phyloP scores from a whole-genome alignment of 2,329 filamentous ascomycete species.

The Boeremia lycopersici region DNA sequence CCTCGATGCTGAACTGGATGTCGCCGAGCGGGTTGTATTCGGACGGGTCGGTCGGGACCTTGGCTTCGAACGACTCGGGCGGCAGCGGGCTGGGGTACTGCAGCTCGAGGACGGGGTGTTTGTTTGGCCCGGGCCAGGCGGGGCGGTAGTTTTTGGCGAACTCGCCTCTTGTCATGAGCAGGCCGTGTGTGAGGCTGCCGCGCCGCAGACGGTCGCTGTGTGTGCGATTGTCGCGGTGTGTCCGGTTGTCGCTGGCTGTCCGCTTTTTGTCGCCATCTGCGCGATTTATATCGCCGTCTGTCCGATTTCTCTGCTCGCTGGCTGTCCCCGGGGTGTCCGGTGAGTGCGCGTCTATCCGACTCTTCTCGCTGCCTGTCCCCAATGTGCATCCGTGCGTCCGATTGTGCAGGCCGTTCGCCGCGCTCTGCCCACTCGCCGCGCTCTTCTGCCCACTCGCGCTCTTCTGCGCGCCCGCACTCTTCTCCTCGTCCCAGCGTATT shows the following conservation, averaged over 20 bases:
- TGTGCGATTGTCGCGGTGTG: conserved; percentile 3
- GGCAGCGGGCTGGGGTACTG: conserved; percentile 81
- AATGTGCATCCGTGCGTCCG: too few species aligned
- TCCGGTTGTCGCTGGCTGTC: conserved; percentile 13
- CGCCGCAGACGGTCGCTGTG: conserved; percentile 7
- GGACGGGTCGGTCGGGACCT: conserved; percentile 32
- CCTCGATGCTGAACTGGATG: conserved; percentile 68
- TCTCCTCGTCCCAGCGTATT: conserved; percentile 24
- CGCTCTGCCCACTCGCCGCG: too few species aligned
- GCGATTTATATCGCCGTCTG: too few species aligned
- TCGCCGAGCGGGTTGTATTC: conserved; percentile 69
- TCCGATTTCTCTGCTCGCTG: too few species aligned
- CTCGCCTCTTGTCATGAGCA: conserved; percentile 49
- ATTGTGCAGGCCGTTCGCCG: too few species aligned
- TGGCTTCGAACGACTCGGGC: conserved; percentile 61
- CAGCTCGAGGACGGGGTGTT: conserved; percentile 64
- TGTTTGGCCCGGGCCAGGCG: conserved; percentile 54
- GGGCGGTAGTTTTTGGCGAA: conserved; percentile 56
- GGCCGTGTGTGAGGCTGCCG: conserved; percentile 47
- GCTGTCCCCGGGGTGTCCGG: too few species aligned
- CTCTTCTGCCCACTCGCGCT: background rate
- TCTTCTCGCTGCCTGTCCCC: too few species aligned
- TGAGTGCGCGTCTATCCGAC: too few species aligned
- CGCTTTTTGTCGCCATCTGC: too few species aligned
- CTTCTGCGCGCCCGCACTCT: background rate